Evolutionary conservation across 1,139 yeast genomes (phyloP), one percentile per base, ranked within the genome.

Genomic region (Candida sp.): DNA sequence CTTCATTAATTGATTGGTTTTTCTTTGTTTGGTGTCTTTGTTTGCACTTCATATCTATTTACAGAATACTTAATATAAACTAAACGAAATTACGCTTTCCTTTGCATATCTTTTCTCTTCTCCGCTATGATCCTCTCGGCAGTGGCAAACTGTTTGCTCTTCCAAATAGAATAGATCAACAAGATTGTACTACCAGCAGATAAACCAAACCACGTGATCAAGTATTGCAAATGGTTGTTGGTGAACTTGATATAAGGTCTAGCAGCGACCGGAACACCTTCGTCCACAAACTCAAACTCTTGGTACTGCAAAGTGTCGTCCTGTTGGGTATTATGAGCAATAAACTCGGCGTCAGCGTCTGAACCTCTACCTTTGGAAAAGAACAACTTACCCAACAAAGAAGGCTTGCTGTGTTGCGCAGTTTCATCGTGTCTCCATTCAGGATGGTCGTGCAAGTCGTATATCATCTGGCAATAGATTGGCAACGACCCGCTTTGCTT

Each of bases 161-260:
- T 77, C 59, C 63, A 60, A 52, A 73, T 60, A 34, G 65, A 62
- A 58, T 72, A 77, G 9, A 63, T 43, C 53, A 93, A 75, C 65
- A 90, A 78, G 32, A 86, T 83, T 0, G 92, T 63, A 44, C 96
- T 88, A 37, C 89, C 81, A 39, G 88, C 61, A 1, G 92, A 85
- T 41, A 92, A 80, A 0, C 96, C 97, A 66, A 90, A 94, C 99
- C 99, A 94, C 0, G 99, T 94, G 25, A 91, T 83, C 62, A 94
- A 74, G 67, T 94, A 94, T 68, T 94, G 97, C 68, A 93, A 73
- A 66, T 94, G 99, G 63, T 93, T 92, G 68, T 94, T 96, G 57
- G 88, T 83, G 63, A 91, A 80, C 56, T 86, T 92, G 30, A 94
- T 84, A 61, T 84, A 84, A 11, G 98, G 96, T 5, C 79, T 72